A percentile compares a stretch with the other conserved stretches of the same genome.
Evolutionary conservation across 768 basidiomycete genomes (phyloP).

Genomic region (Leccinum sublutescens): DNA sequence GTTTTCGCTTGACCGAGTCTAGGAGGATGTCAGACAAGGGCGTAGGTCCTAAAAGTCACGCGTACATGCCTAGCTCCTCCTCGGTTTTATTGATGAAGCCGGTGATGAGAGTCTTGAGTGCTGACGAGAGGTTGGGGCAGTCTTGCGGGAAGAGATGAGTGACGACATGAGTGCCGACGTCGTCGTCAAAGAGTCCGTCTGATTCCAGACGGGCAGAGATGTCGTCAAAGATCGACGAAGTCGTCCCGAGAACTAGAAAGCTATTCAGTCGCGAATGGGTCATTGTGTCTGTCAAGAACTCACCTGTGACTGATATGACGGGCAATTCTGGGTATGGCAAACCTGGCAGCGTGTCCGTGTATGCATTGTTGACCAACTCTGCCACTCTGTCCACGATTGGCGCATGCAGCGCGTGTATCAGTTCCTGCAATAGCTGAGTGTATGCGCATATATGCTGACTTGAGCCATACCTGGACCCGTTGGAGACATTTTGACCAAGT

Average conservation of each 20-base stretch:
- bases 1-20: conserved; percentile 44
- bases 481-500: conserved; percentile 61
- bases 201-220: conserved; percentile 39
- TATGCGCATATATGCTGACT: neutral
- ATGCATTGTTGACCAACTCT: conserved; percentile 42
- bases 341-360: conserved; percentile 46
- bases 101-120: conserved; percentile 55
- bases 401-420: conserved; percentile 47
- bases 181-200: conserved; percentile 23
- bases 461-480: conserved; percentile 50
- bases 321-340: conserved; percentile 63
- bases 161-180: conserved; percentile 29
- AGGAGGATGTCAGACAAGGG: neutral
- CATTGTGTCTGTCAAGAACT: conserved; percentile 11
- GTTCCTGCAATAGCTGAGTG: conserved; percentile 33
- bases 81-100: conserved; percentile 47
- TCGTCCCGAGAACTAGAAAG: conserved; percentile 42
- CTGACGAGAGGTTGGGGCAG: conserved; percentile 47
- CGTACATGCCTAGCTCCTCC: conserved; percentile 30
- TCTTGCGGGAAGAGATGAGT: conserved; percentile 59
- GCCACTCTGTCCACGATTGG: conserved; percentile 48
- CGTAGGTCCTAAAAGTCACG: conserved; percentile 8
- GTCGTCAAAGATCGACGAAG: conserved; percentile 46
- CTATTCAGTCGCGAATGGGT: conserved; percentile 4
- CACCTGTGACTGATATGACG: conserved; percentile 56